Evolutionary conservation across 768 basidiomycete genomes (phyloP), one percentile per base, ranked within the genome.

Genomic region (Sporobolomyces phaffii): DNA sequence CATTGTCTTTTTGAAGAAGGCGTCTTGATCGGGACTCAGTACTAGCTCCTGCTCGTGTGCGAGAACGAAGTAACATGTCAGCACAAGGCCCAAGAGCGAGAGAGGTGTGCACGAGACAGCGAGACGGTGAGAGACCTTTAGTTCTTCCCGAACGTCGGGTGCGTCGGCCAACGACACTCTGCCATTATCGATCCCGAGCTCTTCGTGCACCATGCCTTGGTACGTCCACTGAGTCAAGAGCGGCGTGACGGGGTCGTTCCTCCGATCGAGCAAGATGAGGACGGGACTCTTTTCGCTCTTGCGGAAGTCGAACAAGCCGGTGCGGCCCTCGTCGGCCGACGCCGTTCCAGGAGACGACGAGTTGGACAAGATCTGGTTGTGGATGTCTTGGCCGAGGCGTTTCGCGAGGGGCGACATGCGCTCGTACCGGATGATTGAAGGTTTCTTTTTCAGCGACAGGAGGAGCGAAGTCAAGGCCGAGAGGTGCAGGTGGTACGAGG

Each of bases 31-130:
- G 0, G 91, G 84, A 20, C 91, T 91, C 50, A 99, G 82, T 11
- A 93, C 93, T 63, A 98, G 85, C 83, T 98, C 96, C 91, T 94
- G 77, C n/a, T n/a, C n/a, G n/a, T n/a, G n/a, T n/a, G n/a, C n/a
- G 14, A 28, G 17, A 43, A 34, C 45, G 41, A 17, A n/a, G 41
- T 1, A 1, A n/a, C 20, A 4, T 5, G 26, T 26, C 66, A 58
- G 22, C 18, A n/a, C 20, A 5, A 17, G 7, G n/a, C 9, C 20
- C 44, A 34, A 3, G 9, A 28, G 33, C 11, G 26, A 18, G 7
- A 5, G 36, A 29, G 17, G 18, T n/a, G n/a, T n/a, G 36, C 33
- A n/a, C 13, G 31, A 51, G 13, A 36, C n/a, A n/a, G n/a, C 24
- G 11, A 29, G 38, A 44, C 11, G 9, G 5, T 38, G 22, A 77